Conservation (phyloP, 2,329 filamentous ascomycete species). For the Ophiostoma australiae region DNA sequence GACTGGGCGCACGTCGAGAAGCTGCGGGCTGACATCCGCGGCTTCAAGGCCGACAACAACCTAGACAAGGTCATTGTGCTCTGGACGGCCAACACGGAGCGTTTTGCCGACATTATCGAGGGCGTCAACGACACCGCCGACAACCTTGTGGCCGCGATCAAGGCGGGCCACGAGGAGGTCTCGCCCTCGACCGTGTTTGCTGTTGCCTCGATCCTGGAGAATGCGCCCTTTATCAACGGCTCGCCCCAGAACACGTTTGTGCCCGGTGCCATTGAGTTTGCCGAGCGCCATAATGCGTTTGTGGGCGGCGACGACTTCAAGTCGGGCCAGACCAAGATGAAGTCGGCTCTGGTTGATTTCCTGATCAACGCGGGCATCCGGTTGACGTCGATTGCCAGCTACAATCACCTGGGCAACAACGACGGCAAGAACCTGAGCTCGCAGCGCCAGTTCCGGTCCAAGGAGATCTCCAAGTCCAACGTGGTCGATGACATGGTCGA, state of each 20-base stretch:
- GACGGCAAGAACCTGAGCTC: slow-evolving; percentile 98
- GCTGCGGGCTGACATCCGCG: slow-evolving; percentile 85
- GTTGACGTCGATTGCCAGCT: slow-evolving; percentile 95
- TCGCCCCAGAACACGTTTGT: slow-evolving; percentile 99
- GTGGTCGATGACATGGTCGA: slow-evolving; percentile 99
- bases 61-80: slow-evolving; percentile 96
- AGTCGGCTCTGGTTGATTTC: slow-evolving; percentile 97
- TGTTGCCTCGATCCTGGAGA: slow-evolving; percentile 87
- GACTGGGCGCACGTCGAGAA: slow-evolving; percentile 84
- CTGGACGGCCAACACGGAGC: slow-evolving; percentile 99
- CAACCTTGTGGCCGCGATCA: slow-evolving; percentile 83
- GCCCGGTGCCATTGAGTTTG: slow-evolving; percentile 82
- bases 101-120: slow-evolving; percentile 79
- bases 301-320: slow-evolving; percentile 99
- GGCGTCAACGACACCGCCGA: slow-evolving; percentile 96
- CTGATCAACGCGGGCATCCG: slow-evolving; percentile 98
- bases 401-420: slow-evolving; percentile 99
- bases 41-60: slow-evolving; percentile 80
- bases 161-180: slow-evolving; percentile 82
- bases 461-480: slow-evolving; percentile 99
- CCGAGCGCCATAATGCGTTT: slow-evolving; percentile 80
- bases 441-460: slow-evolving; percentile 97
- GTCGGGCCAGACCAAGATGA: slow-evolving; percentile 99
- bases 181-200: slow-evolving; percentile 94
- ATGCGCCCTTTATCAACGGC: slow-evolving; percentile 94